Base-by-base conservation (phyloP, 2,329 filamentous ascomycete genomes). In the Fusarium aywerte region DNA sequence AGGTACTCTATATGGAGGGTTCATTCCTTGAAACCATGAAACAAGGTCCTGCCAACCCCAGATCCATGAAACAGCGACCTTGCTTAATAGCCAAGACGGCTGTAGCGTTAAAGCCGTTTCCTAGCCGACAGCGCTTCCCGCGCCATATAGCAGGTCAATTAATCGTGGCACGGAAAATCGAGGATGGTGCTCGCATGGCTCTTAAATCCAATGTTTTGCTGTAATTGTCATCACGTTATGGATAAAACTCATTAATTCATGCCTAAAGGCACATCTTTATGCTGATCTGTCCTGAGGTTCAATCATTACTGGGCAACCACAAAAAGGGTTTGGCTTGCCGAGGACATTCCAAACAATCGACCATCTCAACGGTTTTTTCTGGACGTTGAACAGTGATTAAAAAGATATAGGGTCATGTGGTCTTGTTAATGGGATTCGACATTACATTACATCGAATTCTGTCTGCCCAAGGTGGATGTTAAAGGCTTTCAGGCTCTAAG, bases 101-200 rank as follows among this genome's bases (percentile, higher is more conserved):
- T 13, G 48, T 54, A 62, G 42, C 50, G 47, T 57, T 55, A 58
- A 50, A 66, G 49, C 52, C 48, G 66, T 68, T 68, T 45, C 65
- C 66, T 68, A 52, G 65, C 66, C 65, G 65, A 68, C 66, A 69
- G 42, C 36, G 39, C 35, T 29, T 66, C 21, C 42, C 45, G 44
- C 52, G 40, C 44, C 49, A 55, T 69, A 68, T 64, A 68, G 18
- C 49, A 42, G 25, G 44, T 27, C 18, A 35, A 48, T n/a, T 54
- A 27, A 36, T 32, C 25, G 42, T 25, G 32, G 21, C 12, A 36
- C 21, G 4, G 27, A 21, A 32, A 18, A 60, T 43, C 25, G 18
- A 43, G 32, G 32, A 39, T 57, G 13, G 31, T 29, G 25, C 29
- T 40, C 18, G n/a, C 15, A 25, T 9, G 15, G 8, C 16, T 25